phyloP scores from a whole-genome alignment of 2,329 filamentous ascomycete genomes.

The Pyrenophora graminea region DNA sequence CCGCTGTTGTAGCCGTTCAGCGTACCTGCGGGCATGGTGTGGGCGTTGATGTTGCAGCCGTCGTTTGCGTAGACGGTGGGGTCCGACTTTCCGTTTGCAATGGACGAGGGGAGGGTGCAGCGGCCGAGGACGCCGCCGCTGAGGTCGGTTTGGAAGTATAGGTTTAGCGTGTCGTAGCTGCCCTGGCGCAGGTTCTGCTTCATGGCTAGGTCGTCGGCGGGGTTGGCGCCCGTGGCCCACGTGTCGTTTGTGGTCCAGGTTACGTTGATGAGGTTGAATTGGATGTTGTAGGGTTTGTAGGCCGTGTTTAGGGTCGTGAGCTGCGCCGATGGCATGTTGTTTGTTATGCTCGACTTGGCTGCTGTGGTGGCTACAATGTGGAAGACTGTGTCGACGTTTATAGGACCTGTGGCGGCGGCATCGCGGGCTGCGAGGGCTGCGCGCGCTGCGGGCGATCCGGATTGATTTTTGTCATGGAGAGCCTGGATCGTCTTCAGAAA shows the following conservation, averaged over 20 bases:
- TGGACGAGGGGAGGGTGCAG: constrained; percentile 55
- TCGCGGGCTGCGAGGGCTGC: constrained; percentile 32
- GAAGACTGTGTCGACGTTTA: constrained; percentile 51
- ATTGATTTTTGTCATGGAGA: constrained; percentile 37
- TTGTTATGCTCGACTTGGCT: constrained; percentile 46
- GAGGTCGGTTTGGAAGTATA: constrained; percentile 64
- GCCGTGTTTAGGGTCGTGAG: constrained; percentile 47
- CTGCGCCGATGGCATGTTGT: constrained; percentile 48
- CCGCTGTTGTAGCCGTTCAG: constrained; percentile 56
- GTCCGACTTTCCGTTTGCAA: constrained; percentile 47
- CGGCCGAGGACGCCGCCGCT: constrained; percentile 55
- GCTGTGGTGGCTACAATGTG: constrained; percentile 50
- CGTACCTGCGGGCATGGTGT: constrained; percentile 59
- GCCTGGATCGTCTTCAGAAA: constrained; percentile 46
- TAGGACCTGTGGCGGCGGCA: constrained; percentile 22
- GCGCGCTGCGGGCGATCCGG: constrained; percentile 35
- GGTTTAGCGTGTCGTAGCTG: constrained; percentile 59
- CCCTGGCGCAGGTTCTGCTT: constrained; percentile 59
- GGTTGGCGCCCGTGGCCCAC: constrained; percentile 55
- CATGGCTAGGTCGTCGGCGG: constrained; percentile 55
- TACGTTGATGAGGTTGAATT: constrained; percentile 55
- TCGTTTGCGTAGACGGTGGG: constrained; percentile 54
- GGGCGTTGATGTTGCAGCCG: constrained; percentile 62
- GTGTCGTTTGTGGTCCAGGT: constrained; percentile 58
- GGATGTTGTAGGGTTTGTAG: constrained; percentile 57